Base-by-base conservation (phyloP, 2,329 filamentous ascomycete genomes). In the Microsporum audouinii region DNA sequence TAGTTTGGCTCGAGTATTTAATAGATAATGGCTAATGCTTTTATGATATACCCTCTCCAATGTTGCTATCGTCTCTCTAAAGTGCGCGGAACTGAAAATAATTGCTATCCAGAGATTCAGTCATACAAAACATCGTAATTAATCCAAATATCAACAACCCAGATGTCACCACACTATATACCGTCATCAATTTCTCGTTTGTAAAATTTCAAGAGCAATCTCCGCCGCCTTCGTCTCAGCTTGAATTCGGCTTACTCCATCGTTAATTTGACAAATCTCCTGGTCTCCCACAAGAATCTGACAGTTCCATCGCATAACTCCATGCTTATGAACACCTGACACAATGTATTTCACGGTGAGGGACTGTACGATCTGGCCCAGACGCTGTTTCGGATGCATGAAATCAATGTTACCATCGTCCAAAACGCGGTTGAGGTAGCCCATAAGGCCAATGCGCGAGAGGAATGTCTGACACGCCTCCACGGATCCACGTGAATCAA, bases 401-500 rank as follows among this genome's bases (percentile, higher is more conserved):
- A 79, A 73, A 56, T 86, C 78, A 2, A 92, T 79, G 14, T n/a
- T n/a, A 0, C 73, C 80, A 0, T 78, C 74, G 0, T 70, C 66
- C 7, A 95, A 66, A 8, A 91, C 75, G 1, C 85, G 79, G 0
- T 81, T 75, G 62, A 95, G 72, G 65, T 84, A 83, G 0, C 74
- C 70, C 43, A 91, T 65, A 3, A 96, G 77, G 0, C 89, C 89
- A 2, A 90, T 75, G 0, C 77, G 75, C 51, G 82, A 78, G 0
- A 89, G 71, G 41, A 96, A 79, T 0, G 59, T 68, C 57, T 80
- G 76, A 67, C 89, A 95, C 0, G 70, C 71, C 0, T 76, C 76
- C 12, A 89, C 69, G 0, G 81, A 79, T 0, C 87, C 88, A 0
- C 80, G 66, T 0, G 80, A 88, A 71, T 97, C 94, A 23, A 96